These are phyloP conservation scores for Calonectria leucothoes DNA, from an alignment of 2,329 filamentous ascomycete species.

Conservation along the genomic window DNA sequence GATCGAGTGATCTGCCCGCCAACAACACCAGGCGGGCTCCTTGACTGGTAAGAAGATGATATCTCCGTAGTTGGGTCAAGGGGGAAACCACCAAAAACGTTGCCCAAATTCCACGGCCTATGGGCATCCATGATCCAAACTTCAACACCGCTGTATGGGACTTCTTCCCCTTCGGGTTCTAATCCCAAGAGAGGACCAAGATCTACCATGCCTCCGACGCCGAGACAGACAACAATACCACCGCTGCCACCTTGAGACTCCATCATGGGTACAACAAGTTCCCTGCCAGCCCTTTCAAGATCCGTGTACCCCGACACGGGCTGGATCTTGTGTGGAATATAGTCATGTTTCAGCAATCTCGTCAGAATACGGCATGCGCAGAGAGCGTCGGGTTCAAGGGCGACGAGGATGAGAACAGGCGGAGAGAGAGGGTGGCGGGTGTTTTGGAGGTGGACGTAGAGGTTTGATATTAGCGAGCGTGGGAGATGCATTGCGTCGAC, in stretches of 20 bases:
- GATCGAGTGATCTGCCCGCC: constrained; percentile 77
- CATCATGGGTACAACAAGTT: constrained; percentile 88
- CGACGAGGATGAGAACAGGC: constrained; percentile 90
- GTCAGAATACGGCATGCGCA: constrained; percentile 96
- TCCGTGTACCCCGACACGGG: constrained; percentile 94
- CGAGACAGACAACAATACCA: constrained; percentile 90
- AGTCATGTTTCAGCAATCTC: constrained; percentile 94
- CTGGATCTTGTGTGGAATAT: constrained; percentile 97
- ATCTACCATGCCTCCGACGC: constrained; percentile 92
- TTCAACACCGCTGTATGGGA: constrained; percentile 84
- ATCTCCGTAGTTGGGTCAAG: constrained; percentile 63
- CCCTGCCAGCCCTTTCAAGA: constrained; percentile 80
- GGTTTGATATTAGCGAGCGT: constrained; percentile 85
- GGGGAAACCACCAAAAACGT: constrained; percentile 85
- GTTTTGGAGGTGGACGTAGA: constrained; percentile 89
- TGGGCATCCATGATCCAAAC: constrained; percentile 95
- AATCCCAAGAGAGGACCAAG: constrained; percentile 83
- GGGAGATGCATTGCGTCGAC: constrained; percentile 86
- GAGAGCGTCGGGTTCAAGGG: constrained; percentile 93
- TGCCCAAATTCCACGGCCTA: constrained; percentile 93
- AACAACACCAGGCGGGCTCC: constrained; percentile 74
- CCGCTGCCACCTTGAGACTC: constrained; percentile 85
- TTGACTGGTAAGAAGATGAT: constrained; percentile 58
- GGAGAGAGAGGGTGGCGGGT: constrained; percentile 91
- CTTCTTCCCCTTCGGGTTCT: constrained; percentile 70